Conservation (phyloP, 768 basidiomycete species). For the Terana coerulea region DNA sequence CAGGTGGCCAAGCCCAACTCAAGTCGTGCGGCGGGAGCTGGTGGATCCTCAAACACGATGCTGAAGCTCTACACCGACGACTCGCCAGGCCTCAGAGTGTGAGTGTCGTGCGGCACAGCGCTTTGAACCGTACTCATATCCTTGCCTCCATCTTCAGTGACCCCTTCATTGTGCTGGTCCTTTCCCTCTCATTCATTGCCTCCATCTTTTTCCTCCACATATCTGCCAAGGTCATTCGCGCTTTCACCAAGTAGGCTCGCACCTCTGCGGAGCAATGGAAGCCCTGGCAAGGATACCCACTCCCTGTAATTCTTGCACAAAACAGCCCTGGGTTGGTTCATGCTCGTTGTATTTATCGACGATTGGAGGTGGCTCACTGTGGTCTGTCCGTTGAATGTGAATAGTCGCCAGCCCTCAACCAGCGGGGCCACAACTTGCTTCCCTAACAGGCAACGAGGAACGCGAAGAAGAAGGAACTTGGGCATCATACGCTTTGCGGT, state of each 20-base stretch:
- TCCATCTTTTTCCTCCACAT: conserved; percentile 99
- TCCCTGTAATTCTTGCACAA: conserved; percentile 8
- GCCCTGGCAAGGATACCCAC: conserved; percentile 4
- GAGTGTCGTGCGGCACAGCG: conserved; percentile 34
- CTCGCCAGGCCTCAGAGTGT: conserved; percentile 96
- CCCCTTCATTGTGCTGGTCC: conserved; percentile 93
- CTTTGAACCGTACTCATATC: neutral
- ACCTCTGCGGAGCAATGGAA: neutral
- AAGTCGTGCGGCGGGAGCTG: conserved; percentile 86
- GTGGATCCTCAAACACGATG: conserved; percentile 98
- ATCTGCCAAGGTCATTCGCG: conserved; percentile 89
- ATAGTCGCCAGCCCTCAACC: too few relatives aligned
- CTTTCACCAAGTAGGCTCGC: conserved; percentile 69
- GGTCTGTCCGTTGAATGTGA: too few relatives aligned
- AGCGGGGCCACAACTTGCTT: too few relatives aligned
- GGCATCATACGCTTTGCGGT: too few relatives aligned
- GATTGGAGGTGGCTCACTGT: neutral
- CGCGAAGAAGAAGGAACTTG: too few relatives aligned
- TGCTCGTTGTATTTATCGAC: neutral
- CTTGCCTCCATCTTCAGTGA: conserved; percentile 50
- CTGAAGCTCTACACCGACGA: conserved; percentile 98
- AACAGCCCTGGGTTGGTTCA: conserved; percentile 3
- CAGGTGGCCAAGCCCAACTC: conserved; percentile 80
- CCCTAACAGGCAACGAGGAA: too few relatives aligned
- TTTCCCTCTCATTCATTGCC: conserved; percentile 94